Base-by-base conservation (phyloP, 2,329 filamentous ascomycete genomes). In the Gaeumannomyces sp. region DNA sequence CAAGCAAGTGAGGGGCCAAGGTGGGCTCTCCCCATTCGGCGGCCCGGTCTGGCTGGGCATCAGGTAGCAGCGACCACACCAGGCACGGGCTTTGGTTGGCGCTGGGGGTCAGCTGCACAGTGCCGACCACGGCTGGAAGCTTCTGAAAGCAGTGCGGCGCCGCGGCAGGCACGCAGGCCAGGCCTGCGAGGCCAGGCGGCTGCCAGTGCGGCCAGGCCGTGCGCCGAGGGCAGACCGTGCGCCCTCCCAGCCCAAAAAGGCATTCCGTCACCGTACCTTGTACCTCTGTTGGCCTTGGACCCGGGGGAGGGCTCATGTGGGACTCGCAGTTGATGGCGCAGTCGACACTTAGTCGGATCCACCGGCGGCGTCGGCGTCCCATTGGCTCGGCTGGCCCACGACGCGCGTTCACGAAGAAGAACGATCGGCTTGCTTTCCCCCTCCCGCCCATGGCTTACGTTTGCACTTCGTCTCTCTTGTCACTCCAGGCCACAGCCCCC, bases 401-500 rank as follows among this genome's bases (percentile, higher is more conserved):
- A 59, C 57, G 57, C 57, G 57, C 57, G 57, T 59, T 59, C 57
- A 59, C 14, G n/a, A 28, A 29, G 56, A 28, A 25, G 22, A n/a
- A 11, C 13, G 27, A 28, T 28, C 27, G 29, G 57, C 13, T 59
- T 59, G 57, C 57, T 59, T 31, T 59, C 57, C 57, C 57, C 57
- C 29, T 31, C 57, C 57, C 14, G 27, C 57, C 57, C 57, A 16
- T 59, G 27, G 57, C 57, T 59, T 59, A 59, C 57, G 57, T 59
- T 31, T 31, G 57, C 57, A 7, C 57, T 59, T 59, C 57, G 57
- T 59, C 57, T 53, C 45, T 59, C 57, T 59, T 59, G 57, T 59
- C 57, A 59, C 57, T 59, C 27, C 25, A 28, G 57, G 27, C 57
- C 57, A 29, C 27, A 28, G 57, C 27, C 57, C 45, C 57, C 29